Evolutionary conservation across 2,329 filamentous ascomycete genomes (phyloP).

Genomic region (Pezicula rhizophila): DNA sequence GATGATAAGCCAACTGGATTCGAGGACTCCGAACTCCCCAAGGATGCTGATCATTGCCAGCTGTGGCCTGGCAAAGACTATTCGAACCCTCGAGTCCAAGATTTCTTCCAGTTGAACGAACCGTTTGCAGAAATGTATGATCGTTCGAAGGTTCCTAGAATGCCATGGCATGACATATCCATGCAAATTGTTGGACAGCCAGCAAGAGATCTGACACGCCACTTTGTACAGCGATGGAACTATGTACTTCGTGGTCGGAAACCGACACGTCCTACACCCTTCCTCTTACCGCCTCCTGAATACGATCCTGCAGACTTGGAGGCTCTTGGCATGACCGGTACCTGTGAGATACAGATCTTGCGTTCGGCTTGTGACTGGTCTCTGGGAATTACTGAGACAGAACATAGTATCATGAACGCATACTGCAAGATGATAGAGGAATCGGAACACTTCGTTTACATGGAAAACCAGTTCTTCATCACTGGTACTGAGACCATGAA

Average conservation of each 20-base stretch:
- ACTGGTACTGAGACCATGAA: slow-evolving; percentile 85
- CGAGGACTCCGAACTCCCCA: slow-evolving; percentile 68
- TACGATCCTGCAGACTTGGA: slow-evolving; percentile 82
- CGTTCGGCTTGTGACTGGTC: slow-evolving; percentile 91
- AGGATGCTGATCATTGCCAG: slow-evolving; percentile 90
- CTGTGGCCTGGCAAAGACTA: slow-evolving; percentile 98
- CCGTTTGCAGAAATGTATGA: slow-evolving; percentile 99
- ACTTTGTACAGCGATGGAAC: slow-evolving; percentile 98
- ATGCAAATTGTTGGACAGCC: slow-evolving; percentile 98
- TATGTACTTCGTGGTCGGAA: slow-evolving; percentile 90
- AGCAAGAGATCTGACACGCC: slow-evolving; percentile 84
- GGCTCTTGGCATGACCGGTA: slow-evolving; percentile 80
- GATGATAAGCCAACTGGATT: slow-evolving; percentile 96
- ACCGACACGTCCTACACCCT: slow-evolving; percentile 87
- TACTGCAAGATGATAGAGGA: slow-evolving; percentile 93
- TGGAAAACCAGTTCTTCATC: slow-evolving; percentile 98
- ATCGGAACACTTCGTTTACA: slow-evolving; percentile 96
- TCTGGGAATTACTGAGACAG: slow-evolving; percentile 77
- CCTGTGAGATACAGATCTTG: slow-evolving; percentile 93
- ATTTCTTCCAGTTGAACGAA: slow-evolving; percentile 88
- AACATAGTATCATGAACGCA: slow-evolving; percentile 93
- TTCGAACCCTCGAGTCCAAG: slow-evolving; percentile 89
- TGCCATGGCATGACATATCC: slow-evolving; percentile 97
- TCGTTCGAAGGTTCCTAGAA: slow-evolving; percentile 77
- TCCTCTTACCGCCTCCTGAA: slow-evolving; percentile 88